Conservation (phyloP, 306 rosid species). For the Dalbergia cultrata region DNA sequence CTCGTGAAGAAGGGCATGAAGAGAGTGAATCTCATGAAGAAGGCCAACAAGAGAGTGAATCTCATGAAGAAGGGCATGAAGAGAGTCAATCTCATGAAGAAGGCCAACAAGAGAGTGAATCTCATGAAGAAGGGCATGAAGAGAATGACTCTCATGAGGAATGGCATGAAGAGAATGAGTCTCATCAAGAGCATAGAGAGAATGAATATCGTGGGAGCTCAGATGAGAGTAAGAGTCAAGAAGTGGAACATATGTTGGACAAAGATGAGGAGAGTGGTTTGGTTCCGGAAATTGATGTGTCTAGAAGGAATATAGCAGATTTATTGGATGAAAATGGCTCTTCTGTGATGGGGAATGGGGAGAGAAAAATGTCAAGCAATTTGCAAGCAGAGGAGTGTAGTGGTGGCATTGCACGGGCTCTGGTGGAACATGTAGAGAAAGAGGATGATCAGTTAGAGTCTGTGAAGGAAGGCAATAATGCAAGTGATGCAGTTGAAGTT, state of each 20-base stretch:
- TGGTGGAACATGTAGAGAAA: constrained; percentile 49
- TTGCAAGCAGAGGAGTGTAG: constrained; percentile 54
- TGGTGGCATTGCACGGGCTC: constrained; percentile 48
- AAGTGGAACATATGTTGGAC: constrained; percentile 41
- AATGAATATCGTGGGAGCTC: constrained; percentile 43
- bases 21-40: constrained; percentile 6
- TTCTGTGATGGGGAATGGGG: constrained; percentile 41
- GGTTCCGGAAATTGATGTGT: constrained; percentile 36
- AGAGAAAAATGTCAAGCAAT: constrained; percentile 46
- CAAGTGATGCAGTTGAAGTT: constrained; percentile 51
- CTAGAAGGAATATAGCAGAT: constrained; percentile 44
- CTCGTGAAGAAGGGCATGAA: no score
- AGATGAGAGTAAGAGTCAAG: constrained; percentile 56
- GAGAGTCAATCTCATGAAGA: constrained; percentile 5
- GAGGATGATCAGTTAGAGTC: constrained; percentile 55
- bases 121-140: constrained; percentile 14
- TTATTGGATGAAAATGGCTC: constrained; percentile 44
- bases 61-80: constrained; percentile 14
- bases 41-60: constrained; percentile 39
- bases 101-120: constrained; percentile 39
- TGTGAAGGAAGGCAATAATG: constrained; percentile 56
- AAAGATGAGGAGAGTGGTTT: constrained; percentile 46
- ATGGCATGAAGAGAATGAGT: background rate
- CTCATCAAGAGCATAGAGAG: constrained; percentile 25
- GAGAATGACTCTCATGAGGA: background rate